A percentile compares a stretch with the other conserved stretches of the same genome.
These are phyloP conservation scores for Ramaria sp. DNA, from an alignment of 768 basidiomycete species.

Conservation along the genomic window DNA sequence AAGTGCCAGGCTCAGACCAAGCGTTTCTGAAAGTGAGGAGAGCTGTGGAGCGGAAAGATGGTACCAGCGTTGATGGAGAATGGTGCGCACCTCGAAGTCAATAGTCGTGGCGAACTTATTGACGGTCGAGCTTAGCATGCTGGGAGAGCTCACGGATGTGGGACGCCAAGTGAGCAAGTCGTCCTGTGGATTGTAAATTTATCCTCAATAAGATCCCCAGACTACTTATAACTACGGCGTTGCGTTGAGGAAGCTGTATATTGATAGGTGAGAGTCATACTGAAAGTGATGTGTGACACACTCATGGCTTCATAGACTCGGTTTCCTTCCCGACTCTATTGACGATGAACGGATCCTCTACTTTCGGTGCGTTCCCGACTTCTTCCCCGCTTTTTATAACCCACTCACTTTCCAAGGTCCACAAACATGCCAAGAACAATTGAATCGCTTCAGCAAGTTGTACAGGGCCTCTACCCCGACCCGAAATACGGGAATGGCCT, in stretches of 20 bases:
- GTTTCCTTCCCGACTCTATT: constrained; percentile 48
- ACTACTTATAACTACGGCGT: constrained; percentile 56
- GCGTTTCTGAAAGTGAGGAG: constrained; percentile 27
- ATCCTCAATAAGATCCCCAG: constrained; percentile 23
- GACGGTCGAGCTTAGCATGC: constrained; percentile 31
- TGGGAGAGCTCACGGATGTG: constrained; percentile 63
- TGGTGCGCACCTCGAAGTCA: constrained; percentile 36
- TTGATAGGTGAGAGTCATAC: constrained; percentile 40
- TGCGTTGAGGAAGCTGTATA: constrained; percentile 50
- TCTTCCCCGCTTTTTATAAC: background rate
- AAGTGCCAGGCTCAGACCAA: background rate
- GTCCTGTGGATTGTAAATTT: background rate
- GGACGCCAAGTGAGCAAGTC: constrained; percentile 44
- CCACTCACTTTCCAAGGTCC: constrained; percentile 28
- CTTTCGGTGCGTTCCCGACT: constrained; percentile 36
- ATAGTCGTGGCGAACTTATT: background rate
- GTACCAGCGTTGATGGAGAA: constrained; percentile 41
- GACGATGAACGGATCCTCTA: constrained; percentile 38
- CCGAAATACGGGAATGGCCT: constrained; percentile 34
- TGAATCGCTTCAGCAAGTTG: constrained; percentile 62
- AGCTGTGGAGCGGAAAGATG: constrained; percentile 48
- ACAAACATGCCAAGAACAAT: constrained; percentile 74
- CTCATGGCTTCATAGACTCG: constrained; percentile 33
- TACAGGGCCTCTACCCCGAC: constrained; percentile 62
- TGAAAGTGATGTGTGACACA: background rate